phyloP scores from a whole-genome alignment of 2,329 filamentous ascomycete genomes.

The Fusarium proliferatum region DNA sequence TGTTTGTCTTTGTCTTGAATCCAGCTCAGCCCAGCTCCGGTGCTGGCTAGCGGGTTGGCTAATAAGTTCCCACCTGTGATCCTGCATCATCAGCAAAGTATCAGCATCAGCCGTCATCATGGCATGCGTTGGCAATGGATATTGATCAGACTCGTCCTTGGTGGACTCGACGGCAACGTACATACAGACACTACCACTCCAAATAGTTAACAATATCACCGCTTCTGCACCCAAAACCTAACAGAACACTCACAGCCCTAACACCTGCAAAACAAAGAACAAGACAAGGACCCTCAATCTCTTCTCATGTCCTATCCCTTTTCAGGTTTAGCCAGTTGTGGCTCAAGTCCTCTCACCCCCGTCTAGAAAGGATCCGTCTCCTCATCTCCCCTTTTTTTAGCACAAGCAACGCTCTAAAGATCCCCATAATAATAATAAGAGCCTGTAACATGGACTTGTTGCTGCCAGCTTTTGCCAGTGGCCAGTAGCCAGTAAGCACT shows the following conservation, averaged over 20 bases:
- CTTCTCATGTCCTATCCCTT: slow-evolving; percentile 2
- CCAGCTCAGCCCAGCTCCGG: background rate
- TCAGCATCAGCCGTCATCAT: slow-evolving; percentile 17
- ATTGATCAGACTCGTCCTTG: background rate
- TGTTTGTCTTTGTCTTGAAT: slow-evolving; percentile 11
- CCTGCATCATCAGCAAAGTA: slow-evolving; percentile 16
- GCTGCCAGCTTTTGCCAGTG: slow-evolving; percentile 12
- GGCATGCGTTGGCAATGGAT: background rate
- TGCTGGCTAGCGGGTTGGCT: slow-evolving; percentile 15
- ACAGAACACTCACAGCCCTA: slow-evolving; percentile 9
- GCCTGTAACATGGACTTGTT: background rate
- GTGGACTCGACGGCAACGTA: background rate
- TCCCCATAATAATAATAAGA: slow-evolving; percentile 28
- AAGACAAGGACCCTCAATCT: slow-evolving; percentile 29
- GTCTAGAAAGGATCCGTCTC: slow-evolving; percentile 22
- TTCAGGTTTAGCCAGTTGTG: slow-evolving; percentile 20
- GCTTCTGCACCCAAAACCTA: background rate
- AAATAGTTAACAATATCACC: background rate
- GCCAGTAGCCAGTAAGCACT: slow-evolving; percentile 30
- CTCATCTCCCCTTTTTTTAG: slow-evolving; percentile 32
- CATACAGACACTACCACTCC: background rate
- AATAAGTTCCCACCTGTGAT: slow-evolving; percentile 12
- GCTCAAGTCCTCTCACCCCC: slow-evolving; percentile 9
- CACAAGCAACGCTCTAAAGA: slow-evolving; percentile 16
- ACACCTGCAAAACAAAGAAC: background rate